Base-by-base conservation (phyloP, 2,329 filamentous ascomycete genomes). In the Alternaria consortialis region DNA sequence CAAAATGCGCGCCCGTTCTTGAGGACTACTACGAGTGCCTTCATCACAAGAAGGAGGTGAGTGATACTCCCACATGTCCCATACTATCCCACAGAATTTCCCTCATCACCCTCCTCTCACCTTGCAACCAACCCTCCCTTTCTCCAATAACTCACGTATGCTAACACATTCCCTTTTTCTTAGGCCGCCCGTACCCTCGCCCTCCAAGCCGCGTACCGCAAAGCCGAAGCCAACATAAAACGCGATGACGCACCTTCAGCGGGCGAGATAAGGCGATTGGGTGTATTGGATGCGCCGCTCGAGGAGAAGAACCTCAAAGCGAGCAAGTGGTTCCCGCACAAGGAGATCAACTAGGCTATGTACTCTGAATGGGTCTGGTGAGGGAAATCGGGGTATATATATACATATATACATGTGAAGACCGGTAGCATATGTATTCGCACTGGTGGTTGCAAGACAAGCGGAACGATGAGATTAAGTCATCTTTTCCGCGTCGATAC, bases 21-120 rank as follows among this genome's bases (percentile, higher is more conserved):
- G 95, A 99, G 80, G 95, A 99, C 80, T 99, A 99, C 85, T 97
- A 97, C 80, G 95, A 99, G 84, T 99, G 96, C 82, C 84, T 99
- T 77, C 95, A 99, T 81, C 95, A 99, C 86, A 93, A 91, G 86
- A 99, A 99, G 85, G 95, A 99, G 92, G 95, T 98, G 76, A 60
- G 87, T 80, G 5, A 7, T 44, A 20, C 20, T 20, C 20, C 20
- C 20, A 20, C 20, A 20, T 20, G 2, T 20, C 20, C 20, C 20
- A 20, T 20, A 20, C 2, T 20, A 20, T 20, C 20, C 20, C 20
- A 20, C 20, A 20, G 20, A 20, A 20, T 20, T 20, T 2, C 20
- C 2, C 20, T 20, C 20, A 20, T 20, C 2, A 20, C 20, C 20
- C 11, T 63, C 23, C 42, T 20, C 25, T 25, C 9, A 12, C 7